Evolutionary conservation across 768 basidiomycete species (phyloP).

Genomic region (Royoungia palumana): DNA sequence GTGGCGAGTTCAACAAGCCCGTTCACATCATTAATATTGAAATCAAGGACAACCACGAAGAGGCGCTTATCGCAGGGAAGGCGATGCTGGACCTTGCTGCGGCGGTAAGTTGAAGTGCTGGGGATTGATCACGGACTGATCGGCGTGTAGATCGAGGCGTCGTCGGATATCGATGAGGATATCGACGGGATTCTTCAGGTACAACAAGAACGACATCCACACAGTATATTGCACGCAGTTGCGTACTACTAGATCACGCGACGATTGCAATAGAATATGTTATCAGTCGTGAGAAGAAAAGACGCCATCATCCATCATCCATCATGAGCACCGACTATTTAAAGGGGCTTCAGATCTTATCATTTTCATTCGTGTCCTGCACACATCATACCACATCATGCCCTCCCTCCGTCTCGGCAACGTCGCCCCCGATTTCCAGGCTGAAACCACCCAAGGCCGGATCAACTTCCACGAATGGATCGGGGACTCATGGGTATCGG

Average conservation of each 20-base stretch:
- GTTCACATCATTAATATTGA: conserved; percentile 98
- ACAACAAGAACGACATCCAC: conserved; percentile 90
- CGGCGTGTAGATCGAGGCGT: conserved; percentile 67
- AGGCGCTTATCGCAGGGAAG: conserved; percentile 92
- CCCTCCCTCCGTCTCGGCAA: conserved; percentile 75
- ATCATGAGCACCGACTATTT: conserved; percentile 7
- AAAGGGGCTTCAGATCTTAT: conserved; percentile 3
- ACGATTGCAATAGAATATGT: conserved; percentile 19
- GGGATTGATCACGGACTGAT: conserved; percentile 9
- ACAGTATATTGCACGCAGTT: conserved; percentile 86
- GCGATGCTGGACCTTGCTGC: conserved; percentile 90
- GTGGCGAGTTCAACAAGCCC: conserved; percentile 89
- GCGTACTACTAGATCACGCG: conserved; percentile 69
- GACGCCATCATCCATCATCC: conserved; percentile 46
- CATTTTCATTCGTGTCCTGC: neutral
- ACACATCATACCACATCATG: conserved; percentile 25
- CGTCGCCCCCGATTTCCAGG: conserved; percentile 89
- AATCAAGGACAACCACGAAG: conserved; percentile 99
- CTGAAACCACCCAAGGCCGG: conserved; percentile 79
- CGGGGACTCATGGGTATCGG: conserved; percentile 76
- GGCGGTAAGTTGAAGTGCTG: conserved; percentile 56
- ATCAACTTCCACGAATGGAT: conserved; percentile 96
- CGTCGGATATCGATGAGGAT: conserved; percentile 85
- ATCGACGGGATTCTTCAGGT: conserved; percentile 81
- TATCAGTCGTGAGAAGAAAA: conserved; percentile 57